Conservation (phyloP, 1,139 yeast species). For the Yamadazyma membranifaciens region DNA sequence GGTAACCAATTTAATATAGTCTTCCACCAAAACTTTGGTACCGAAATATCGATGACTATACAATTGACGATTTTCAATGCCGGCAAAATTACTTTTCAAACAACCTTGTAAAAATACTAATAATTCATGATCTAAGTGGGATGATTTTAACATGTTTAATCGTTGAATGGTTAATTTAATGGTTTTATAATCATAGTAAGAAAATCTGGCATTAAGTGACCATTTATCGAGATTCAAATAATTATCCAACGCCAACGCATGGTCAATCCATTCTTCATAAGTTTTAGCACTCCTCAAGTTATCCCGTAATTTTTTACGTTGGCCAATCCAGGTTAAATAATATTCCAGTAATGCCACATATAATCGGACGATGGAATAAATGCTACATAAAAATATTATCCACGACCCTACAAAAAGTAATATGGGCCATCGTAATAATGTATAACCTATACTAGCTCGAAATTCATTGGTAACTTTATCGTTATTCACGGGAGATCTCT, state of each 20-base stretch:
- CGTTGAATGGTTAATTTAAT: slow-evolving; percentile 50
- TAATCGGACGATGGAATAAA: slow-evolving; percentile 54
- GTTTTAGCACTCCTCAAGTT: slow-evolving; percentile 46
- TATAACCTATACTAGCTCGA: slow-evolving; percentile 48
- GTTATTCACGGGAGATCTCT: background rate
- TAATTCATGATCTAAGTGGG: slow-evolving; percentile 43
- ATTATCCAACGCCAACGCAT: slow-evolving; percentile 58
- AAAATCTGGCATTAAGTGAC: slow-evolving; percentile 61
- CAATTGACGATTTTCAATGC: slow-evolving; percentile 68
- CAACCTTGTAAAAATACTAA: slow-evolving; percentile 64
- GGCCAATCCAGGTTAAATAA: slow-evolving; percentile 58
- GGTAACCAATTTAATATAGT: slow-evolving; percentile 54
- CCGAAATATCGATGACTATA: slow-evolving; percentile 78
- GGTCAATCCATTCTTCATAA: slow-evolving; percentile 62
- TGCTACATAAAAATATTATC: slow-evolving; percentile 48
- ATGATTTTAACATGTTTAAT: slow-evolving; percentile 35
- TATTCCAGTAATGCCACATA: slow-evolving; percentile 67
- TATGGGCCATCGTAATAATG: slow-evolving; percentile 65
- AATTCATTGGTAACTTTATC: slow-evolving; percentile 38
- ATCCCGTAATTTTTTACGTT: slow-evolving; percentile 48
- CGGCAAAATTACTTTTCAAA: slow-evolving; percentile 72
- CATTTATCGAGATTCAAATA: slow-evolving; percentile 61
- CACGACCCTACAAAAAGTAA: slow-evolving; percentile 51
- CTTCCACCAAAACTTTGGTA: slow-evolving; percentile 60
- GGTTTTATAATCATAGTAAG: slow-evolving; percentile 68